phyloP scores from a whole-genome alignment of 176 grass and related monocot species.

The Pontederia crassipes region DNA sequence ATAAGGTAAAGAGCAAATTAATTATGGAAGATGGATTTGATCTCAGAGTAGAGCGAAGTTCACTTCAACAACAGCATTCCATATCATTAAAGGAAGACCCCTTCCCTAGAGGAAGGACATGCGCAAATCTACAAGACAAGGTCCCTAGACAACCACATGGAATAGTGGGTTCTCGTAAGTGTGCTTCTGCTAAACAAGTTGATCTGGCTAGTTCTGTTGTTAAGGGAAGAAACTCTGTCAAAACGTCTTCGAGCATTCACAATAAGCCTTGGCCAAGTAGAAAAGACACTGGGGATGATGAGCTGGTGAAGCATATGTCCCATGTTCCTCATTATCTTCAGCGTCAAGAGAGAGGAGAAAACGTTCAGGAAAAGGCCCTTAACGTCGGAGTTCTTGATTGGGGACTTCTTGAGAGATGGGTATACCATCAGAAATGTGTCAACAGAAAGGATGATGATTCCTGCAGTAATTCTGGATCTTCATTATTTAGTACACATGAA shows the following conservation, averaged over 20 bases:
- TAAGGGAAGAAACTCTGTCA: conserved; percentile 22
- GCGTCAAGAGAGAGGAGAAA: conserved; percentile 26
- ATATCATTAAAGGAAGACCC: conserved; percentile 24
- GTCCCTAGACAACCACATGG: too few species aligned
- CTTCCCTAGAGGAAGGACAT: too few species aligned
- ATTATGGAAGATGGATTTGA: background rate
- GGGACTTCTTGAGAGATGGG: conserved; percentile 77
- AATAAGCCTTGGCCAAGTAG: conserved; percentile 81
- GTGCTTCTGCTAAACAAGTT: conserved; percentile 3
- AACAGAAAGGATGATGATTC: background rate
- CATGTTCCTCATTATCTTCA: conserved; percentile 89
- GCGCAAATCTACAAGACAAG: too few species aligned
- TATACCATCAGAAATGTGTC: conserved; percentile 47
- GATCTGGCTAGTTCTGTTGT: conserved; percentile 15
- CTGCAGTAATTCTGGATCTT: background rate
- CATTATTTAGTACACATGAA: background rate
- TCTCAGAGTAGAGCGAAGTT: conserved; percentile 25
- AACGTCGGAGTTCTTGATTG: conserved; percentile 96
- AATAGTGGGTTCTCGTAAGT: too few species aligned
- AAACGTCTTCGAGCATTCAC: conserved; percentile 32
- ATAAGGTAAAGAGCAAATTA: background rate
- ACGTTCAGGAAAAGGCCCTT: conserved; percentile 72
- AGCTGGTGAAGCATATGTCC: conserved; percentile 89
- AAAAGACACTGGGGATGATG: conserved; percentile 41
- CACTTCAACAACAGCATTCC: conserved; percentile 24